Evolutionary conservation across 176 grass and related monocot genomes (phyloP), one percentile per base, ranked within the genome.

Genomic region (Oryza coarctata): DNA sequence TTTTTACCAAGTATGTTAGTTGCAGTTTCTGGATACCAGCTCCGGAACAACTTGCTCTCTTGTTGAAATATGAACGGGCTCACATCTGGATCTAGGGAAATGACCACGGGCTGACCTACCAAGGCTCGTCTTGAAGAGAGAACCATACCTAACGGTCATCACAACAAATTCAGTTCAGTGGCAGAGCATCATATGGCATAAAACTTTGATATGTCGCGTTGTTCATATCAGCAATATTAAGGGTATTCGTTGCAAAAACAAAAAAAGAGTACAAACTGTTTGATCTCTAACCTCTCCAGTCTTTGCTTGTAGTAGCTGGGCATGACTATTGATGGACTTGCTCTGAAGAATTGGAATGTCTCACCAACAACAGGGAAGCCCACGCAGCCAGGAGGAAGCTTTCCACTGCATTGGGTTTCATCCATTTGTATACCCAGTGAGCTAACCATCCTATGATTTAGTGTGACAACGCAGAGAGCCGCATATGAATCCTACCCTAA

Each of bases 341-440:
- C 10, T 20, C 23, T 67, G 40, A 79, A 49, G 76, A 67, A 79
- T 15, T 67, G 31, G 17, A 80, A 65, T 26, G 84, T 86, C 58
- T 86, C 76, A 1, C 84, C 84, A 39, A 86, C 38, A 14, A 87
- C 26, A 35, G 86, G 89, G 41, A 84, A 44, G 22, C 80, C 75
- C 81, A 71, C 77, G 77, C 65, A 81, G 4, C 81, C 69, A 29
- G 70, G 52, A 61, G 71, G 77, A 20, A 91, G 89, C 39, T 10
- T 63, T 29, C 76, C 75, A 22, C 12, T 38, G 36, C 84, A 80
- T 4, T 10, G 18, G 6, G 84, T 76, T 68, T 86, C 15, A 10
- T 74, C 84, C 84, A 86, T 23, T n/a, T 80, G 76, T 67, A 67
- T 4, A 79, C 40, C 7, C 76, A 79, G 39, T 67, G 40, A 20